Base-by-base conservation (phyloP, 495 filamentous ascomycete species). In the Staphylotrichum longicolle region DNA sequence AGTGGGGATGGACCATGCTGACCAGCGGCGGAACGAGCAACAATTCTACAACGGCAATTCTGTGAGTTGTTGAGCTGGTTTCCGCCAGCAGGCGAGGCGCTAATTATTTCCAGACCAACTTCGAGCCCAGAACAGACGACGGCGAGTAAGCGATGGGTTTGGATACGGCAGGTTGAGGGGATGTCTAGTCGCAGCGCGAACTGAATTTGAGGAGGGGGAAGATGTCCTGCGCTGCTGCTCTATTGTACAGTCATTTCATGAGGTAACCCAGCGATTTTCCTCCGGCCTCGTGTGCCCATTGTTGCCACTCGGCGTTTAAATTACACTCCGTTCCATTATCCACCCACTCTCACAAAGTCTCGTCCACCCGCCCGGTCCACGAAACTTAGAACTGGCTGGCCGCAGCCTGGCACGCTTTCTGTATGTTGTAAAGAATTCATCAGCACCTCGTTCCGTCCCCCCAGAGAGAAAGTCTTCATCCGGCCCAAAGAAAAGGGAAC, bases 381-480 rank as follows among this genome's bases (percentile, higher is more conserved):
- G 6, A 39, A 51, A 27, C 60, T 75, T 90, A 96, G 80, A 95
- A 96, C 73, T 87, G 88, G 76, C 81, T 88, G 56, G 93, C 90
- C 68, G 93, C 91, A 68, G 82, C 78, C 83, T 98, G 93, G 83
- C 93, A 98, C 54, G 93, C 91, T 83, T 96, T 96, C 86, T 87
- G 61, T 68, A 62, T 15, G 37, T 39, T 39, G 37, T 39, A 2
- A 39, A 34, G 7, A 37, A 34, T 6, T 53, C 61, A 62, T 73
- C 58, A 66, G 63, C 57, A 60, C 15, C 20, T 27, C 20, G 20
- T 27, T 27, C 8, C 8, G 6, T 32, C 15, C 42, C 4, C 40
- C 20, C 49, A 49, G n/a, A 27, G 20, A 27, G 20, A 27, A 27
- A 27, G 20, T 27, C 20, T 1, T 27, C 20, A 27, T 27, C 20